Conservation (phyloP, 1,139 yeast genomes). For the Debaryomycetaceae sp. region DNA sequence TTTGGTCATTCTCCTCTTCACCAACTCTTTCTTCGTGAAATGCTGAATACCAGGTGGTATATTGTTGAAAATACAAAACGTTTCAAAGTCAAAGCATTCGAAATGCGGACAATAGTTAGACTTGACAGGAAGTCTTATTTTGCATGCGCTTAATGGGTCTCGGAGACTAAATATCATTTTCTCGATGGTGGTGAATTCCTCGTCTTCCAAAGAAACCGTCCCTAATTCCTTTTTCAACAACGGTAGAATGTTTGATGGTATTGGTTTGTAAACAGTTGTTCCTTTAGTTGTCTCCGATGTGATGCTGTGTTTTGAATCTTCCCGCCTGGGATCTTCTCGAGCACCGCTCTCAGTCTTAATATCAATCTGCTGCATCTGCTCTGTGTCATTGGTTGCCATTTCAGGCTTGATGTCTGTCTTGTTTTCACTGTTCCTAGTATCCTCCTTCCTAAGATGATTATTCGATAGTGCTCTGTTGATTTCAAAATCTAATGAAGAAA, state of each 20-base stretch:
- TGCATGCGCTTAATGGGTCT: slow-evolving; percentile 35
- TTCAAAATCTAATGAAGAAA: slow-evolving; percentile 9
- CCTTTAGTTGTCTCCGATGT: not conserved
- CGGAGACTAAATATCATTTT: slow-evolving; percentile 26
- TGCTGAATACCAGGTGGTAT: slow-evolving; percentile 28
- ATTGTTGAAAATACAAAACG: slow-evolving; percentile 38
- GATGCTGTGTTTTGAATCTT: not conserved
- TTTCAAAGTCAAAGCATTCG: slow-evolving; percentile 47
- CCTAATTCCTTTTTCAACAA: slow-evolving; percentile 21
- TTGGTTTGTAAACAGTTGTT: slow-evolving; percentile 10
- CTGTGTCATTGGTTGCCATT: not conserved
- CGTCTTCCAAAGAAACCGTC: slow-evolving; percentile 12
- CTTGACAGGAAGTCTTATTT: slow-evolving; percentile 40
- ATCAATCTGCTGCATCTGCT: not conserved
- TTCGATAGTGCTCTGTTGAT: slow-evolving; percentile 5
- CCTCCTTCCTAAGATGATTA: not conserved
- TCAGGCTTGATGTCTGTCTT: not conserved
- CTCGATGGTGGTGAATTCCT: slow-evolving; percentile 23
- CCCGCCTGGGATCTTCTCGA: not conserved
- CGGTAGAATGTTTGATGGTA: slow-evolving; percentile 24
- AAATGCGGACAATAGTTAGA: slow-evolving; percentile 37
- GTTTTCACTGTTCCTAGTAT: not conserved
- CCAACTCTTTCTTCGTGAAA: slow-evolving; percentile 26
- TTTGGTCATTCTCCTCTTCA: slow-evolving; percentile 21
- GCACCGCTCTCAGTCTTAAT: not conserved